A percentile compares a stretch with the other conserved stretches of the same genome.
These are phyloP conservation scores for Cylindrotheca closterium DNA, from an alignment of 108 stramenopile genomes.

Conservation along the genomic window DNA sequence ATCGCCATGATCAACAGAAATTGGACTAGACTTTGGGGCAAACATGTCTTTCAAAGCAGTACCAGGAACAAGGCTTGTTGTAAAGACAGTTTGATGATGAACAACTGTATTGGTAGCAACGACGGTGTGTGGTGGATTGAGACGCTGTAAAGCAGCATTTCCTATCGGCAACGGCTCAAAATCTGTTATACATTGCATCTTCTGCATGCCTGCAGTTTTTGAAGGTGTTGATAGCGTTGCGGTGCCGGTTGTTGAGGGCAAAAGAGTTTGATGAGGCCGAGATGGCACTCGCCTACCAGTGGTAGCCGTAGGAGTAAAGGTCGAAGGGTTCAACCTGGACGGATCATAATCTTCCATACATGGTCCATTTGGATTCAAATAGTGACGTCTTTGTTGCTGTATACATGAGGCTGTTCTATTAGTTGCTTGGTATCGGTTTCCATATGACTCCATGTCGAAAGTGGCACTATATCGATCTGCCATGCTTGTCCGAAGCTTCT, in stretches of 20 bases:
- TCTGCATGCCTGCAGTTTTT: conserved; percentile 9
- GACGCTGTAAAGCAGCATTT: conserved; percentile 1
- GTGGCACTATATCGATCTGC: conserved; percentile 22
- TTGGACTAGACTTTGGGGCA: neutral
- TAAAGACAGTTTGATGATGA: neutral
- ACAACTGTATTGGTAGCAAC: neutral
- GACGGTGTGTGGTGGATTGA: conserved; percentile 1
- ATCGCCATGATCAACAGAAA: neutral
- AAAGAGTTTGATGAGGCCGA: conserved; percentile 7
- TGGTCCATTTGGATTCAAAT: conserved; percentile 7
- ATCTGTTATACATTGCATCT: conserved; percentile 8
- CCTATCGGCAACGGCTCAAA: conserved; percentile 24
- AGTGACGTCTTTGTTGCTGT: conserved; percentile 15
- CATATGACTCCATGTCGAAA: conserved; percentile 28
- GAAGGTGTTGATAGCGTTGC: conserved; percentile 3
- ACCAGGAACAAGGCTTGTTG: neutral
- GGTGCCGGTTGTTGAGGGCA: neutral
- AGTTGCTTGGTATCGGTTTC: conserved; percentile 9
- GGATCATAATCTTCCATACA: conserved; percentile 30
- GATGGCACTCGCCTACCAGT: neutral
- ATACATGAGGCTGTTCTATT: neutral
- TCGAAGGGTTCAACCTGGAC: neutral
- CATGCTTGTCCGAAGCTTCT: too few relatives aligned
- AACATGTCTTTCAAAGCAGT: neutral
- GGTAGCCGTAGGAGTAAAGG: conserved; percentile 13